Evolutionary conservation across 306 rosid species (phyloP).

Genomic region (Inga laurina): DNA sequence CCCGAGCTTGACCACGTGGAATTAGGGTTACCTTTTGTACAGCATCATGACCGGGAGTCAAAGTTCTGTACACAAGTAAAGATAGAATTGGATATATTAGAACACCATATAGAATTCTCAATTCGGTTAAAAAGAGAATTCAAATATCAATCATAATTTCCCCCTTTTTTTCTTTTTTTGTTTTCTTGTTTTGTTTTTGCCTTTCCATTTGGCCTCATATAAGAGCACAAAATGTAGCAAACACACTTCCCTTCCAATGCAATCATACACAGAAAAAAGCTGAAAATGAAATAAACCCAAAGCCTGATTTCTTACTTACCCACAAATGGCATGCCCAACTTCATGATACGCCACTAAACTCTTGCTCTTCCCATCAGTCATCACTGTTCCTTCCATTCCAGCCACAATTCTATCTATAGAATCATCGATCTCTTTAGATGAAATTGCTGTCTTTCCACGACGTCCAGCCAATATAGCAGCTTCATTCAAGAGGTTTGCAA

Average conservation of each 20-base stretch:
- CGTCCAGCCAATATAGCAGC: slow-evolving; percentile 97
- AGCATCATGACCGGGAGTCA: slow-evolving; percentile 97
- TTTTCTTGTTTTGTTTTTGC: not conserved
- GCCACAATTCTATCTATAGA: slow-evolving; percentile 98
- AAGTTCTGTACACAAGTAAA: slow-evolving; percentile 63
- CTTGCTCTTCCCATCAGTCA: slow-evolving; percentile 99
- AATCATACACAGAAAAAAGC: not conserved
- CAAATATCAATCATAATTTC: not conserved
- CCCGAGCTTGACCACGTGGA: slow-evolving; percentile 99
- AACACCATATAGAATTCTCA: slow-evolving; percentile 8
- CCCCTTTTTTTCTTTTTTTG: not conserved
- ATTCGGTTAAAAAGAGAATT: slow-evolving; percentile 4
- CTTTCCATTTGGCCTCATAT: not conserved
- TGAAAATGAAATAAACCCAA: slow-evolving; percentile 23
- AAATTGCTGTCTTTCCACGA: slow-evolving; percentile 83
- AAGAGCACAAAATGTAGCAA: slow-evolving; percentile 1
- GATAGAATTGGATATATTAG: slow-evolving; percentile 21
- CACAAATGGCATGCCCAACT: slow-evolving; percentile 98
- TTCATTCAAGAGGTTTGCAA: slow-evolving; percentile 95
- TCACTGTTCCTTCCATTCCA: slow-evolving; percentile 99
- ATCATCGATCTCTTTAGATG: slow-evolving; percentile 95
- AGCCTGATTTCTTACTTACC: slow-evolving; percentile 53
- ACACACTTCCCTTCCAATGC: not conserved
- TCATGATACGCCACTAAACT: slow-evolving; percentile 96
- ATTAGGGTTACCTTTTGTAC: slow-evolving; percentile 90